Evolutionary conservation across 2,329 filamentous ascomycete genomes (phyloP).

Genomic region (Aspergillus hortae): DNA sequence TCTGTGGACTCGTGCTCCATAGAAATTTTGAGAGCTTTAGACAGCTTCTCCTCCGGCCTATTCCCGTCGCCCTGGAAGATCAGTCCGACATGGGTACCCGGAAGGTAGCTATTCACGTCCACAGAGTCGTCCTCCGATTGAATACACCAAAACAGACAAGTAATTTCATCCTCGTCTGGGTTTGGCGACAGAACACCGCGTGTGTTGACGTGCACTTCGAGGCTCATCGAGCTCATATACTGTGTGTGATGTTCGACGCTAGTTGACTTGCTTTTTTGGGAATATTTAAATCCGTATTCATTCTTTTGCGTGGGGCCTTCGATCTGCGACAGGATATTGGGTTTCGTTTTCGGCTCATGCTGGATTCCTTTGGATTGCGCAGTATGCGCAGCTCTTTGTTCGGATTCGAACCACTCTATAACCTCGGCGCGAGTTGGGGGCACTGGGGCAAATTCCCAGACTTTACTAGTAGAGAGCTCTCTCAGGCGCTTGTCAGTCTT

Average conservation of each 20-base stretch:
- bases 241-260: slow-evolving; percentile 79
- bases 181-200: slow-evolving; percentile 78
- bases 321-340: slow-evolving; percentile 68
- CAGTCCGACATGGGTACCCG: slow-evolving; percentile 63
- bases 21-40: slow-evolving; percentile 59
- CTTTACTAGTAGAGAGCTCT: slow-evolving; percentile 57
- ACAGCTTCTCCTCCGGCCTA: slow-evolving; percentile 57
- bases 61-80: slow-evolving; percentile 66
- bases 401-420: slow-evolving; percentile 59
- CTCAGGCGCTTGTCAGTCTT: slow-evolving; percentile 51
- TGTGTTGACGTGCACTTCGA: slow-evolving; percentile 90
- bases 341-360: slow-evolving; percentile 19
- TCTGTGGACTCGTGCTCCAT: slow-evolving; percentile 75
- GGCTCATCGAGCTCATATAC: slow-evolving; percentile 95
- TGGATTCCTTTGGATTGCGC: slow-evolving; percentile 6
- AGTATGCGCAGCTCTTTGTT: slow-evolving; percentile 13
- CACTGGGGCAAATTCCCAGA: slow-evolving; percentile 71
- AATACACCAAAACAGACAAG: slow-evolving; percentile 86
- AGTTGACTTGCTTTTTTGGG: slow-evolving; percentile 68
- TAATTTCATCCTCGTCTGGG: slow-evolving; percentile 83
- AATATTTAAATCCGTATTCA: slow-evolving; percentile 79
- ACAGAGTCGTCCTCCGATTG: slow-evolving; percentile 67
- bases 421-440: slow-evolving; percentile 73
- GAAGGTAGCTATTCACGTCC: slow-evolving; percentile 46
- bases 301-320: slow-evolving; percentile 82